Conservation (phyloP, 2,329 filamentous ascomycete genomes). For the Aspergillus texensis region DNA sequence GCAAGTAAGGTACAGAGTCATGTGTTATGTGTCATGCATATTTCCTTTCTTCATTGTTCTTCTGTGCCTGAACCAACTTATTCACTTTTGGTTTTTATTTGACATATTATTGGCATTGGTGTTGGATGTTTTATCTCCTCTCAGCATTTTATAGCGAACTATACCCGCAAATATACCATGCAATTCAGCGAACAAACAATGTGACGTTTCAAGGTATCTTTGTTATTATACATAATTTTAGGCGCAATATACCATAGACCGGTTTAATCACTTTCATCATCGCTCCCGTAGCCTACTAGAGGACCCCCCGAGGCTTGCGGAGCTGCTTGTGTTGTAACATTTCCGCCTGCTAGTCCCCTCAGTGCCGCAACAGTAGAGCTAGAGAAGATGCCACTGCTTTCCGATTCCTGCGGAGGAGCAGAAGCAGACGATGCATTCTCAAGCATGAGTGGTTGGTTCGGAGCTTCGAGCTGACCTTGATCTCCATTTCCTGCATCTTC, state of each 20-base stretch:
- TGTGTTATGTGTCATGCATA: conserved; percentile 18
- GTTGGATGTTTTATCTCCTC: conserved; percentile 13
- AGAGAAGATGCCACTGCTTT: conserved; percentile 72
- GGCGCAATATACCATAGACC: neutral
- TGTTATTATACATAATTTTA: conserved; percentile 34
- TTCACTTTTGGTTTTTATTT: conserved; percentile 15
- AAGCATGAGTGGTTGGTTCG: conserved; percentile 49
- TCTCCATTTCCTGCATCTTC: conserved; percentile 64
- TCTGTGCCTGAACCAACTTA: conserved; percentile 15
- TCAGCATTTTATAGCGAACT: conserved; percentile 21
- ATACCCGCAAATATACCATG: conserved; percentile 23
- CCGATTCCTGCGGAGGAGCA: conserved; percentile 37
- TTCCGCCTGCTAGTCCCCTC: conserved; percentile 55
- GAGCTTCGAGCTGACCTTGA: conserved; percentile 57
- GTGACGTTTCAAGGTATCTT: conserved; percentile 33
- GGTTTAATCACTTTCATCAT: conserved; percentile 71
- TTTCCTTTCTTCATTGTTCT: conserved; percentile 14
- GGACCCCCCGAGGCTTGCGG: conserved; percentile 59
- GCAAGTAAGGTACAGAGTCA: conserved; percentile 18
- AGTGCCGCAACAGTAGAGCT: conserved; percentile 80
- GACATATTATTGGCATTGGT: conserved; percentile 1
- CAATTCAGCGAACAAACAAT: conserved; percentile 12
- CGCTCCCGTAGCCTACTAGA: conserved; percentile 86
- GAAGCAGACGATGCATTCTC: conserved; percentile 48
- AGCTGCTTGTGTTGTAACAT: conserved; percentile 49